Base-by-base conservation (phyloP, 2,329 filamentous ascomycete genomes). In the Trichoderma aggressivum region DNA sequence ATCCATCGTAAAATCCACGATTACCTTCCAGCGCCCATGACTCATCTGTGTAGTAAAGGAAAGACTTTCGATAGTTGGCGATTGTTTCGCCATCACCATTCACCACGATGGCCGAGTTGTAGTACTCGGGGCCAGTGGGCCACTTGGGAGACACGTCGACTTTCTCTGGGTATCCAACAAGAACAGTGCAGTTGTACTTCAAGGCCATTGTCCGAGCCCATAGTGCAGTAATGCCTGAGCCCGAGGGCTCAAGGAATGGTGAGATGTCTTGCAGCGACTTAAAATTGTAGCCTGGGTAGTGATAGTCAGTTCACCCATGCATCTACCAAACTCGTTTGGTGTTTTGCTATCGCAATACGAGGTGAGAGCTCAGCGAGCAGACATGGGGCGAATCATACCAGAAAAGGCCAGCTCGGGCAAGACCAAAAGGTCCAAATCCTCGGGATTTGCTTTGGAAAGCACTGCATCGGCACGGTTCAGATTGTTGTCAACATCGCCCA, bases 321-420 rank as follows among this genome's bases (percentile, higher is more conserved):
- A 47, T 50, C 18, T 63, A 24, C n/a, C 28, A 18, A 60, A 34
- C 28, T 58, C 55, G 18, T 7, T 24, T 21, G n/a, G 26, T 11
- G n/a, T n/a, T 60, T 60, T 24, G 18, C n/a, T 21, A 30, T 6
- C 18, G n/a, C n/a, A 30, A n/a, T 2, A 30, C 10, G 24, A 62
- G 14, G 14, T 5, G 36, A 47, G 28, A 14, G 30, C 10, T 26
- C 30, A 34, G 28, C 11, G 43, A 24, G 12, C 8, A 59, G 30
- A n/a, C 3, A 30, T n/a, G 21, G 24, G 12, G 47, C 7, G 10
- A 47, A 24, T 76, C 82, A 74, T 81, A 92, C 91, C 91, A 71
- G 88, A 86, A 77, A 95, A 94, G 1, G 92, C 91, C 78, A 95
- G 82, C 77, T 95, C 92, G 0, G 92, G 92, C 0, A 95, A 81